A percentile compares a stretch with the other conserved stretches of the same genome.
Conservation (phyloP, 176 grass and related monocot species). For the Lolium rigidum region DNA sequence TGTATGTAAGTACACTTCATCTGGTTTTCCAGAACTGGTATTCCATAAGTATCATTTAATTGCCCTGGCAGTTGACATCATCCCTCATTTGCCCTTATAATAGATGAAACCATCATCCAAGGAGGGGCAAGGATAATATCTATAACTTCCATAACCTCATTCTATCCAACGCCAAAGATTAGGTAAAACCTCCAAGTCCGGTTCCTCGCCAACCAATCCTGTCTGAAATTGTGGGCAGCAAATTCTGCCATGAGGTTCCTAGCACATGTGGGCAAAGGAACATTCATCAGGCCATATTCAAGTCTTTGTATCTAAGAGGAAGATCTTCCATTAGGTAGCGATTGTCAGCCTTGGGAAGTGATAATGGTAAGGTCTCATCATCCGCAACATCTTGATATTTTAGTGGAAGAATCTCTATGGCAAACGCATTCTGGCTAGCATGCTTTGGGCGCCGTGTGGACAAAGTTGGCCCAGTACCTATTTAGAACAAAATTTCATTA, state of each 20-base stretch:
- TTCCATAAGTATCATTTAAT: slow-evolving; percentile 31
- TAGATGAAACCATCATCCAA: slow-evolving; percentile 27
- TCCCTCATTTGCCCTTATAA: slow-evolving; percentile 3
- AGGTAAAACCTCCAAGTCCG: slow-evolving; percentile 32
- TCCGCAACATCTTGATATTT: slow-evolving; percentile 56
- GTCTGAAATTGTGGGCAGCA: slow-evolving; percentile 30
- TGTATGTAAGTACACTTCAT: slow-evolving; percentile 31
- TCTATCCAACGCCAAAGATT: slow-evolving; percentile 9
- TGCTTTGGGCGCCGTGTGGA: slow-evolving; percentile 44
- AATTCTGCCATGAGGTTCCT: slow-evolving; percentile 16
- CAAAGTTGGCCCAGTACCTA: slow-evolving; percentile 52
- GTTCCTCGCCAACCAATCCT: slow-evolving; percentile 38
- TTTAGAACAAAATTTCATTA: slow-evolving; percentile 24
- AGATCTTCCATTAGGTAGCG: slow-evolving; percentile 44
- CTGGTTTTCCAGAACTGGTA: slow-evolving; percentile 24
- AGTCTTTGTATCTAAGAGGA: slow-evolving; percentile 62
- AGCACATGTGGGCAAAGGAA: background rate
- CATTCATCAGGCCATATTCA: slow-evolving; percentile 39
- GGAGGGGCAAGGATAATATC: slow-evolving; percentile 10
- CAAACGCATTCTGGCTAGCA: slow-evolving; percentile 48
- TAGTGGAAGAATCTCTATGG: slow-evolving; percentile 52
- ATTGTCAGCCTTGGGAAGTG: slow-evolving; percentile 53
- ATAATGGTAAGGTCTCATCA: slow-evolving; percentile 51
- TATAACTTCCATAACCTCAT: slow-evolving; percentile 18
- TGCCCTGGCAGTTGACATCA: slow-evolving; percentile 13